Base-by-base conservation (phyloP, 2,329 filamentous ascomycete species). In the Exophiala lecanii-corni region DNA sequence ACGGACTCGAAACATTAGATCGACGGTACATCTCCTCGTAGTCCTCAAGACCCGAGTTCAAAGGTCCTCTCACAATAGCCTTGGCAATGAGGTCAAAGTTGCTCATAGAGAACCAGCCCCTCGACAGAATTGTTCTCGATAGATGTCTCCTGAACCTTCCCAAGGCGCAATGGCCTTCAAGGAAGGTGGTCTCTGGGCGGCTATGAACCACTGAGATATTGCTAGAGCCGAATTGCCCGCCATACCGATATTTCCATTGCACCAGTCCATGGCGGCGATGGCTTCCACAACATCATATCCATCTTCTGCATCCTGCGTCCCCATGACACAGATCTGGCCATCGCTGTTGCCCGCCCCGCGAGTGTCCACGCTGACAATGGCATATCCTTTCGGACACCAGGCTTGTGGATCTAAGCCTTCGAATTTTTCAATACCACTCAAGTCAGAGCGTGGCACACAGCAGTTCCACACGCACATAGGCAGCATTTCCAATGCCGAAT, bases 131-230 rank as follows among this genome's bases (percentile, higher is more conserved):
- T 68, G 63, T 48, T 74, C 71, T 2, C 70, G 64, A 46, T 70
- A 74, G 3, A 73, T 50, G 47, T 75, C 72, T 1, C 62, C 63
- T 28, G 58, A 65, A 9, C 67, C 71, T 52, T 75, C 72, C 69
- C 69, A 70, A 33, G 60, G 73, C 1, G 68, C 69, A 25, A 73
- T 70, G 0, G 62, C 61, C n/a, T 60, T 60, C 4, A 72, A 58
- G 9, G 58, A 61, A 1, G 69, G 70, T 7, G 70, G 70, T 12
- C 62, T 55, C 31, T 63, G 53, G 1, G 66, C 58, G 0, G 68
- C 70, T 9, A 70, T 61, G 39, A 65, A 65, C 63, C 64, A 68
- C 44, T 72, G 68, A 5, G 60, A 56, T 19, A 61, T 68, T 0
- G 67, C 69, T 7, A 72, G 59, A 2, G 59, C 57, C 0, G 65